These are phyloP conservation scores for Chlorophyllum brunneum DNA, from an alignment of 768 basidiomycete species.

Conservation along the genomic window DNA sequence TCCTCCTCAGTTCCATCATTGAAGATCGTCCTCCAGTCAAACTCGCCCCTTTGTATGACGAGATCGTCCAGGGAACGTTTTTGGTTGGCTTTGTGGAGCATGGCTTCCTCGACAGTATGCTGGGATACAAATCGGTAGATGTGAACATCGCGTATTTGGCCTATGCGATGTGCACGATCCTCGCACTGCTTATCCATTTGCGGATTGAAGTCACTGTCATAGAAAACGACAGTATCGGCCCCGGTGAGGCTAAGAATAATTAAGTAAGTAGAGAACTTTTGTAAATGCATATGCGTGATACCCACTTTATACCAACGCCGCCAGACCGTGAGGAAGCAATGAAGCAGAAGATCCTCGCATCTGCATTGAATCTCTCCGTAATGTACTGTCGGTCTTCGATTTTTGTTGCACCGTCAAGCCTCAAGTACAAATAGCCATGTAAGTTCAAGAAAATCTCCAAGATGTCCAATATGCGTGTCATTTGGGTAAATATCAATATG, in stretches of 20 bases:
- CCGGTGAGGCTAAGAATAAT: slow-evolving; percentile 61
- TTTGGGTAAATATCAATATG: slow-evolving; percentile 93
- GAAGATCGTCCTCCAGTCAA: slow-evolving; percentile 89
- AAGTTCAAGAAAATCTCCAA: slow-evolving; percentile 91
- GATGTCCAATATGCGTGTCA: slow-evolving; percentile 93
- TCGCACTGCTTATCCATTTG: slow-evolving; percentile 98
- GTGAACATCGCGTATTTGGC: slow-evolving; percentile 93
- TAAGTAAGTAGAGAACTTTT: slow-evolving; percentile 18
- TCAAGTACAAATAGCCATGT: slow-evolving; percentile 89
- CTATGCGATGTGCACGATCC: slow-evolving; percentile 96
- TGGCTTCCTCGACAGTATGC: slow-evolving; percentile 92
- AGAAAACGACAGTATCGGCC: slow-evolving; percentile 96
- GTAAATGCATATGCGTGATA: slow-evolving; percentile 14
- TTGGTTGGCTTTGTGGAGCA: slow-evolving; percentile 97
- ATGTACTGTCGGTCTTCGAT: slow-evolving; percentile 92
- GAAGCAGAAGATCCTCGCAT: slow-evolving; percentile 78
- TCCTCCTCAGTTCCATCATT: slow-evolving; percentile 40
- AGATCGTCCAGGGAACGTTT: slow-evolving; percentile 88
- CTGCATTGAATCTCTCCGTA: slow-evolving; percentile 85
- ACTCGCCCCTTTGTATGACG: slow-evolving; percentile 91
- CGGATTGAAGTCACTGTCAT: slow-evolving; percentile 95
- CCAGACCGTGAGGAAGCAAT: slow-evolving; percentile 80
- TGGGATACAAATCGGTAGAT: slow-evolving; percentile 92
- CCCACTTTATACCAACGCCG: slow-evolving; percentile 93
- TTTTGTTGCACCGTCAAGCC: slow-evolving; percentile 93